phyloP scores from a whole-genome alignment of 2,329 filamentous ascomycete species.

The Ophiostoma fasciatum region DNA sequence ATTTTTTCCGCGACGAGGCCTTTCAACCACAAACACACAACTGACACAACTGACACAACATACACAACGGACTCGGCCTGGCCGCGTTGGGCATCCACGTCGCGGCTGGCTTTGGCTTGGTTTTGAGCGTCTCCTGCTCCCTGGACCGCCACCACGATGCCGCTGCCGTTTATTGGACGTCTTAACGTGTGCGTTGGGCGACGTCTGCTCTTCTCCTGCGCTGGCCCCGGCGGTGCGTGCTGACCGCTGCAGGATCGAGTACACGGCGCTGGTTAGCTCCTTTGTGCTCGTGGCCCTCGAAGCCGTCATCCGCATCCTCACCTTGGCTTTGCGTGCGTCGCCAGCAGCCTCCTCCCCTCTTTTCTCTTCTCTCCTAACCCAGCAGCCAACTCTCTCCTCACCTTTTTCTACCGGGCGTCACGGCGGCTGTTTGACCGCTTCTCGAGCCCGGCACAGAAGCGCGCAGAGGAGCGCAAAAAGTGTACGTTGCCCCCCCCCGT shows the following conservation, averaged over 20 bases:
- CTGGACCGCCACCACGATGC: slow-evolving; percentile 22
- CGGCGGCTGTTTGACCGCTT: slow-evolving; percentile 70
- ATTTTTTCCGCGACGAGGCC: no score
- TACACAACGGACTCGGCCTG: no score
- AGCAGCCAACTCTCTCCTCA: slow-evolving; percentile 62
- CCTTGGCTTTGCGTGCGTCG: slow-evolving; percentile 66
- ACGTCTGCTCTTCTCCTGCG: no score
- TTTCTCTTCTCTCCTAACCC: neutral
- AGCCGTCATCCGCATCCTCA: slow-evolving; percentile 68
- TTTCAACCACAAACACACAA: no score
- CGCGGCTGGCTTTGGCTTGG: neutral
- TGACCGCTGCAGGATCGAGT: slow-evolving; percentile 66
- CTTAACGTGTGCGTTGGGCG: slow-evolving; percentile 31
- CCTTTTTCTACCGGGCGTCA: slow-evolving; percentile 69
- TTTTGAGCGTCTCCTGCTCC: neutral
- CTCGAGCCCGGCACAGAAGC: slow-evolving; percentile 53
- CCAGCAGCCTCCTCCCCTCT: neutral
- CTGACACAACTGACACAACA: no score
- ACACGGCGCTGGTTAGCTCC: slow-evolving; percentile 71
- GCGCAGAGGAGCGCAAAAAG: slow-evolving; percentile 53
- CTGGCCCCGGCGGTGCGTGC: no score
- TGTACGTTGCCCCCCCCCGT: slow-evolving; percentile 31
- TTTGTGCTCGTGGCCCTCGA: slow-evolving; percentile 74
- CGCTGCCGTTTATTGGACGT: slow-evolving; percentile 37
- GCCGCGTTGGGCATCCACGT: neutral